Conservation (phyloP, 306 rosid genomes). For the Quercus engelmannii region DNA sequence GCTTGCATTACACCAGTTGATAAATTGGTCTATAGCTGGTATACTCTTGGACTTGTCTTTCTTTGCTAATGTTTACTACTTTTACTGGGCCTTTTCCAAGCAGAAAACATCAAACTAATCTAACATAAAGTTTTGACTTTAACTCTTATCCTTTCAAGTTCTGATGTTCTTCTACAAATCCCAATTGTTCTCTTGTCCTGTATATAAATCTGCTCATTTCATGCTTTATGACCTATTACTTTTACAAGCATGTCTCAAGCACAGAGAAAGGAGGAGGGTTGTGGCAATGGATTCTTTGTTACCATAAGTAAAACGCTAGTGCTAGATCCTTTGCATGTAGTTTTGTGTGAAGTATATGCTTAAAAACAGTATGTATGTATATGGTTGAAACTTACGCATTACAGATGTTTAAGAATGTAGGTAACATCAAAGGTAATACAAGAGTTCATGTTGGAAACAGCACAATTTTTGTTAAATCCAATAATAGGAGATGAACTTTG, state of each 20-base stretch:
- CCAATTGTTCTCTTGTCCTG: not conserved
- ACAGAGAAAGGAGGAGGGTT: not conserved
- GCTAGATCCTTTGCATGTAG: not conserved
- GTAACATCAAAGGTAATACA: not conserved
- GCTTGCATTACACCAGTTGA: conserved; percentile 62
- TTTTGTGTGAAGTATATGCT: not conserved
- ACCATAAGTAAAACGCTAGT: not conserved
- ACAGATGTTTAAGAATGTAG: not conserved
- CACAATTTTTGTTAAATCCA: not conserved
- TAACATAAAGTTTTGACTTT: not conserved
- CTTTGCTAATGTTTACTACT: conserved; percentile 2
- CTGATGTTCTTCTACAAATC: not conserved
- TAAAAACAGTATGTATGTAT: not conserved
- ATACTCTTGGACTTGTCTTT: conserved; percentile 27
- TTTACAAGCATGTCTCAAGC: not conserved
- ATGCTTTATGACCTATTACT: not conserved
- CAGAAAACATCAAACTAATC: not conserved
- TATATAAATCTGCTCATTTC: not conserved
- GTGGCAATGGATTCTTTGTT: not conserved
- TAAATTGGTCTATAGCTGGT: conserved; percentile 82
- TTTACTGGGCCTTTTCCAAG: not conserved
- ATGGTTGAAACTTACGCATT: not conserved
- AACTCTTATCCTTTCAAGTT: not conserved
- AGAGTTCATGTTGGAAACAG: not conserved
- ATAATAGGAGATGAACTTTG: not conserved